These are phyloP conservation scores for Penicillium roqueforti DNA, from an alignment of 495 filamentous ascomycete genomes.

Conservation along the genomic window DNA sequence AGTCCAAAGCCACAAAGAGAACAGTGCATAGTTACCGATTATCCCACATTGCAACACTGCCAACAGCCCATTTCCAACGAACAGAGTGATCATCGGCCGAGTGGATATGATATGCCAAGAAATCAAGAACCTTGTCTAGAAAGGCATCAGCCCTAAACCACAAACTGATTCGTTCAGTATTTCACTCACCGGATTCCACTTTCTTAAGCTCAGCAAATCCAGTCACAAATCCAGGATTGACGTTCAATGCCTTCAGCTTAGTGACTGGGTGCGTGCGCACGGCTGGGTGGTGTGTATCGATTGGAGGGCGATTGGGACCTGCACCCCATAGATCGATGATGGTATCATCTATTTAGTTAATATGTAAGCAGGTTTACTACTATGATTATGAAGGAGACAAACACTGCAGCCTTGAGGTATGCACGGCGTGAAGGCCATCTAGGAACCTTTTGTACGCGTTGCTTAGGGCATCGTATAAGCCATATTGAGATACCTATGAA, in stretches of 20 bases:
- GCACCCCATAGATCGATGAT: constrained; percentile 46
- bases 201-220: constrained; percentile 54
- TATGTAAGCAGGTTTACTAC: constrained; percentile 11
- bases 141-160: not conserved
- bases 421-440: constrained; percentile 47
- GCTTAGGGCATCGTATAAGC: constrained; percentile 49
- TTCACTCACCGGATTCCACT: constrained; percentile 34
- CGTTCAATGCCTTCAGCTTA: constrained; percentile 46
- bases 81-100: constrained; percentile 51
- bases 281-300: constrained; percentile 53
- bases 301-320: constrained; percentile 45
- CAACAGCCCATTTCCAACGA: constrained; percentile 53
- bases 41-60: constrained; percentile 54
- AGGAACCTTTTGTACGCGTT: constrained; percentile 43
- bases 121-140: constrained; percentile 46
- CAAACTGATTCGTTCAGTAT: no score
- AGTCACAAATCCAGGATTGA: constrained; percentile 49
- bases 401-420: constrained; percentile 47
- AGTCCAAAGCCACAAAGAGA: not conserved
- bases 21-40: constrained; percentile 30
- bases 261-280: constrained; percentile 54
- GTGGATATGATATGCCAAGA: constrained; percentile 49
- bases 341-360: constrained; percentile 22
- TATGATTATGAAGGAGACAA: not conserved
- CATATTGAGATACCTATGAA: constrained; percentile 41